A percentile compares a stretch with the other conserved stretches of the same genome.
Conservation (phyloP, 2,329 filamentous ascomycete species). For the Aspergillus novofumigatus region DNA sequence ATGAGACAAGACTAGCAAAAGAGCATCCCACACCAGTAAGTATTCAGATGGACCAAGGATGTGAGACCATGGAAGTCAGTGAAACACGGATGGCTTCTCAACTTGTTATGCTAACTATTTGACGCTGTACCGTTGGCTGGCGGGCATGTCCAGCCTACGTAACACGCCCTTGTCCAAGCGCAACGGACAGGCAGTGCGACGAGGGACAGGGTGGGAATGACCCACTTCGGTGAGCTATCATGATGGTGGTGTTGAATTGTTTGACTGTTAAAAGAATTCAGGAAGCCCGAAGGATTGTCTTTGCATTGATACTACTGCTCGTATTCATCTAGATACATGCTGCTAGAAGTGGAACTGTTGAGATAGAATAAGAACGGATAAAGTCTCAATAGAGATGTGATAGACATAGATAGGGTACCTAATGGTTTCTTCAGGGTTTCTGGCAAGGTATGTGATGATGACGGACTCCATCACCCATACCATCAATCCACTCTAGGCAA, state of each 20-base stretch:
- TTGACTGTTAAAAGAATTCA: neutral
- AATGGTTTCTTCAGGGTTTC: neutral
- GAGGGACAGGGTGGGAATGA: conserved; percentile 4
- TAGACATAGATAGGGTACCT: neutral
- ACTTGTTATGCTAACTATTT: neutral
- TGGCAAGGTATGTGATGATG: neutral
- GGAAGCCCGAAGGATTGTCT: too few species aligned
- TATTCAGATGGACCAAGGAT: neutral
- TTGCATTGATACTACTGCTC: too few species aligned
- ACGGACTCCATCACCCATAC: neutral
- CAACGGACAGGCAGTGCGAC: conserved; percentile 9
- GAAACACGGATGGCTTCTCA: conserved; percentile 3
- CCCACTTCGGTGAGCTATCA: conserved; percentile 1
- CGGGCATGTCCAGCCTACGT: conserved; percentile 11
- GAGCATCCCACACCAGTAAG: neutral
- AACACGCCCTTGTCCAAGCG: conserved; percentile 17
- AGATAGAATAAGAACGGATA: neutral
- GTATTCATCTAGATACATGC: neutral
- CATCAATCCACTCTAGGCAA: neutral
- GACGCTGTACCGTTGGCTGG: conserved; percentile 4
- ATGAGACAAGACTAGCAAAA: neutral
- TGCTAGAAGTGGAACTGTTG: neutral
- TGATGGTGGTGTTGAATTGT: neutral
- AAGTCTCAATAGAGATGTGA: neutral
- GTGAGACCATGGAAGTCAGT: conserved; percentile 13